phyloP scores from a whole-genome alignment of 2,329 filamentous ascomycete genomes.

The Peltaster fructicola region DNA sequence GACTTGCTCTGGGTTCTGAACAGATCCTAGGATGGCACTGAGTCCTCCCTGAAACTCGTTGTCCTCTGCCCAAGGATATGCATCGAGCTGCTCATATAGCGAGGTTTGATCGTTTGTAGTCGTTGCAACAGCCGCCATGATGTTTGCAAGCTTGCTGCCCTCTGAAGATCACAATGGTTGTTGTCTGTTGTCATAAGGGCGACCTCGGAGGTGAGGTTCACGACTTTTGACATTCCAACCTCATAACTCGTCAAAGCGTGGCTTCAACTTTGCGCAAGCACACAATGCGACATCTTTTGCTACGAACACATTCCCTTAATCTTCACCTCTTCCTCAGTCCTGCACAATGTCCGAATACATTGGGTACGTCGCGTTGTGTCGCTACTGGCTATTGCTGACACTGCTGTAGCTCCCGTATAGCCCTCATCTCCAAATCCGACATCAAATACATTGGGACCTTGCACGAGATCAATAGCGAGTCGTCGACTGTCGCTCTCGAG shows the following conservation, averaged over 20 bases:
- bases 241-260: too few species aligned
- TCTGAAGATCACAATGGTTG: too few species aligned
- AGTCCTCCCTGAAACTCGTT: constrained; percentile 51
- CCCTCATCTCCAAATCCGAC: constrained; percentile 91
- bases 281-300: too few species aligned
- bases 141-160: too few species aligned
- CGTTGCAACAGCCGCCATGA: constrained; percentile 2
- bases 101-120: constrained; percentile 8
- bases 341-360: constrained; percentile 42
- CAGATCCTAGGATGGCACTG: constrained; percentile 43
- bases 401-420: constrained; percentile 65
- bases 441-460: constrained; percentile 91
- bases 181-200: too few species aligned
- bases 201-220: too few species aligned
- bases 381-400: constrained; percentile 10
- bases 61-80: constrained; percentile 51
- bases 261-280: too few species aligned
- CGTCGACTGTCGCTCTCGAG: constrained; percentile 89
- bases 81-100: constrained; percentile 43
- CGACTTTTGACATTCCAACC: too few species aligned
- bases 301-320: too few species aligned
- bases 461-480: constrained; percentile 95
- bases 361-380: constrained; percentile 27
- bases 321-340: constrained; percentile 9
- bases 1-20: constrained; percentile 35